Evolutionary conservation across 306 rosid genomes (phyloP), one percentile per base, ranked within the genome.

Genomic region (Psophocarpus tetragonolobus): DNA sequence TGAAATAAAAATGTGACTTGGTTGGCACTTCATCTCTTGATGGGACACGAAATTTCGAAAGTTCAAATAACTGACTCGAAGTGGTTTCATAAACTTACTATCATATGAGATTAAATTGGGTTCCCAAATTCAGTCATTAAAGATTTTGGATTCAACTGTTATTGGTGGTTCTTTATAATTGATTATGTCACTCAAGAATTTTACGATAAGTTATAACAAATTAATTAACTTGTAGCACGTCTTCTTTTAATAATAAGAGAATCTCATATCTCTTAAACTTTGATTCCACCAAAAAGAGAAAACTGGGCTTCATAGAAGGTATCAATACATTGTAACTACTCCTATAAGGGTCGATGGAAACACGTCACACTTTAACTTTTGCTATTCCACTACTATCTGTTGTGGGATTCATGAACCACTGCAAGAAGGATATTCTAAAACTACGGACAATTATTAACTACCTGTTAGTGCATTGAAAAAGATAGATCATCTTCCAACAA

Each of bases 371-470:
- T 65, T 60, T 58, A 7, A 35, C 26, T 61, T 71, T 50, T 47
- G 24, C 21, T 3, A 30, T 39, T 48, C 71, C 78, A 61, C 73
- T 61, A 71, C 3, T 26, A 35, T 41, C 10, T 53, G 51, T 53
- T 4, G 51, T 53, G 53, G 56, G 41, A 24, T 74, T 74, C 56
- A 32, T 81, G 21, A 74, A 81, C 80, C 38, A 41, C 68, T 68
- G 18, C 57, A n/a, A 23, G 3, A 53, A 53, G 70, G 17, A 65
- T 73, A 80, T 73, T 80, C 80, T 53, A 39, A 11, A 73, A 74
- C 48, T 32, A 64, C 8, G 61, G 5, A 15, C 58, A 56, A 35
- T 66, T 23, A 32, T 65, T 20, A 17, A 3, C 3, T 30, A 18
- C 18, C 12, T 36, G 32, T 67, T 73, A 13, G 3, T 20, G 15